These are phyloP conservation scores for Hura crepitans DNA, from an alignment of 441 rosid species.

Conservation along the genomic window DNA sequence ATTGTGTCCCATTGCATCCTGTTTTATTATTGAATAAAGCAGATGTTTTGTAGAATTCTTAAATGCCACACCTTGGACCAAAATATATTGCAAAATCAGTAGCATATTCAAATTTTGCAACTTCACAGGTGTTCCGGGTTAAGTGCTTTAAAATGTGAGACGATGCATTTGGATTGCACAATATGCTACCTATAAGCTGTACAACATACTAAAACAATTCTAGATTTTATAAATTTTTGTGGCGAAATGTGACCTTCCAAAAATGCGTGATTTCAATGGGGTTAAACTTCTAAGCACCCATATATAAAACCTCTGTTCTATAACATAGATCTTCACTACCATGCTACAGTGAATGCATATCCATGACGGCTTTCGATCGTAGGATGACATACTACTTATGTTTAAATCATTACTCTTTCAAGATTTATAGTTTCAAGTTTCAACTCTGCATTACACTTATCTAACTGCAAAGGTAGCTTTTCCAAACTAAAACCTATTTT, in stretches of 20 bases:
- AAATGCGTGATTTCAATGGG: not conserved
- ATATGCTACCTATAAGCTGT: not conserved
- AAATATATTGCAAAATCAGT: too few species aligned
- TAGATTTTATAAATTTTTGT: not conserved
- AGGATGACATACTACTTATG: too few species aligned
- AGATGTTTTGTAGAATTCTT: not conserved
- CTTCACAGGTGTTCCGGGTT: not conserved
- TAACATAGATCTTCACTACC: not conserved
- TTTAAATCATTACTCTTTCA: too few species aligned
- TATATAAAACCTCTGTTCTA: not conserved
- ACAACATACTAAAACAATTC: not conserved
- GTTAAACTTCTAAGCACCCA: not conserved
- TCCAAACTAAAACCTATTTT: not conserved
- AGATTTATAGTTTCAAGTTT: not conserved
- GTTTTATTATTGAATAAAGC: conserved; percentile 5
- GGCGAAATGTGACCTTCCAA: not conserved
- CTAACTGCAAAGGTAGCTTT: not conserved
- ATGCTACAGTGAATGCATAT: not conserved
- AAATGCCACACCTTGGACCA: too few species aligned
- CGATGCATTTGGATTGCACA: not conserved
- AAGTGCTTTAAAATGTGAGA: not conserved
- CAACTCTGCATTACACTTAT: not conserved
- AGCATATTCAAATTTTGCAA: not conserved
- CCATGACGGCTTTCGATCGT: too few species aligned
- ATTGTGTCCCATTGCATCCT: too few species aligned